Conservation (phyloP, 805 yeast genomes). For the Wickerhamiella alocasiicola region DNA sequence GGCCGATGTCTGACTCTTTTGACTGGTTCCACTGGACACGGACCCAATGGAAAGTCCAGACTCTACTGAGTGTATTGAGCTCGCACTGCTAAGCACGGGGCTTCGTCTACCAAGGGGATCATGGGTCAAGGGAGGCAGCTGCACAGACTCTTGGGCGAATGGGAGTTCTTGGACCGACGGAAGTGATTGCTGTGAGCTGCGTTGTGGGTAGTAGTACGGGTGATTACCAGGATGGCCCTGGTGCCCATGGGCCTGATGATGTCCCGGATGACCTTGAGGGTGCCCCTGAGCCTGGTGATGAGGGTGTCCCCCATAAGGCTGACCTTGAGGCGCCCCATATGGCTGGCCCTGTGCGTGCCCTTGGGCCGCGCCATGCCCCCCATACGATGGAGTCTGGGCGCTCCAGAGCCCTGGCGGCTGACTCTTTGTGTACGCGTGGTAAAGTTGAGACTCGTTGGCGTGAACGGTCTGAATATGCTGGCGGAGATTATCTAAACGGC, state of each 20-base stretch:
- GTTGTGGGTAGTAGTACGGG: constrained; percentile 5
- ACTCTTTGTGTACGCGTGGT: constrained; percentile 15
- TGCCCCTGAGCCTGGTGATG: constrained; percentile 11
- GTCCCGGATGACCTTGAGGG: constrained; percentile 10
- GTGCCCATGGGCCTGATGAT: background rate
- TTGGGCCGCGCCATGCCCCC: too few relatives aligned
- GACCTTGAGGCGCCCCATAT: constrained; percentile 11
- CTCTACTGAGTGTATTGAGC: constrained; percentile 8
- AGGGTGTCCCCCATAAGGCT: too few relatives aligned
- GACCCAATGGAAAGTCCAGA: constrained; percentile 12
- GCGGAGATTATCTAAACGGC: constrained; percentile 74
- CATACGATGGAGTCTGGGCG: too few relatives aligned
- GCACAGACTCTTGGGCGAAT: background rate
- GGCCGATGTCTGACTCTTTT: constrained; percentile 13
- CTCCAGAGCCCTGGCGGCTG: constrained; percentile 3
- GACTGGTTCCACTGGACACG: constrained; percentile 6
- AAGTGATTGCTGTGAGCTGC: constrained; percentile 14
- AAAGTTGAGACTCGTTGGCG: constrained; percentile 34
- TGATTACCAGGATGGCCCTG: background rate
- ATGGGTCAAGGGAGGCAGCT: constrained; percentile 4
- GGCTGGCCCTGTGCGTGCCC: constrained; percentile 1
- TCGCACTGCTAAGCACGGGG: constrained; percentile 8
- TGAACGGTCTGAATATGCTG: constrained; percentile 87
- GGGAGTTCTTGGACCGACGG: constrained; percentile 10
- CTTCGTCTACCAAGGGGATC: constrained; percentile 6